Base-by-base conservation (phyloP, 768 basidiomycete genomes). In the Punctularia strigosozonata region DNA sequence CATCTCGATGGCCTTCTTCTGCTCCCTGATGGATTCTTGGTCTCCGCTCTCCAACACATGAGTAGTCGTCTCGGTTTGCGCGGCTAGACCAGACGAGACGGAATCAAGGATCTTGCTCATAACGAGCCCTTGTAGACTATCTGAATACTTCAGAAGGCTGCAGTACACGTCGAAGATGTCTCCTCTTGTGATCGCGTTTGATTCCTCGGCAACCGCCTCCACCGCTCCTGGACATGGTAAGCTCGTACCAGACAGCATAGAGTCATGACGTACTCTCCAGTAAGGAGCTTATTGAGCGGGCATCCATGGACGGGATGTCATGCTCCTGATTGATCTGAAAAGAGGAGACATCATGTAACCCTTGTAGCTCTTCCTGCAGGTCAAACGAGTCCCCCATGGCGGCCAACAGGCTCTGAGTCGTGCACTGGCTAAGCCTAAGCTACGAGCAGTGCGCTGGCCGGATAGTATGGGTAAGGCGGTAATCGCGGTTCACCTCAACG, bases 41-140 rank as follows among this genome's bases (percentile, higher is more conserved):
- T 80, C 74, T 20, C 81, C 85, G 5, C 71, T 63, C 6, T 84
- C 78, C 19, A 85, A 58, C 46, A 89, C 85, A 38, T 69, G 71
- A 22, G 69, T 51, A 3, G 85, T 77, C 17, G 73, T 65, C 15
- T 92, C 89, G 31, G 89, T 63, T 56, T 89, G 79, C 2, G 75
- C 58, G 32, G 68, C 68, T 39, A 90, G 71, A 0, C 77, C 83
- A 0, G 89, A 92, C 1, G 75, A 62, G 40, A 95, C 69, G 3
- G 86, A 81, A 59, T 98, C 94, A 33, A 97, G 69, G 0, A 94
- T 64, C 55, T 95, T 94, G 63, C 63, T 79, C 73, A 94, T 81
- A 35, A 78, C 62, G 0, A 68, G 49, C 18, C 75, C 76, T 4
- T 74, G 69, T 5, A 90, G 71, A 3, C 62, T 55, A 31, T 75